Conservation (phyloP, 2,329 filamentous ascomycete species). For the Aspergillus oerlinghausenensis region DNA sequence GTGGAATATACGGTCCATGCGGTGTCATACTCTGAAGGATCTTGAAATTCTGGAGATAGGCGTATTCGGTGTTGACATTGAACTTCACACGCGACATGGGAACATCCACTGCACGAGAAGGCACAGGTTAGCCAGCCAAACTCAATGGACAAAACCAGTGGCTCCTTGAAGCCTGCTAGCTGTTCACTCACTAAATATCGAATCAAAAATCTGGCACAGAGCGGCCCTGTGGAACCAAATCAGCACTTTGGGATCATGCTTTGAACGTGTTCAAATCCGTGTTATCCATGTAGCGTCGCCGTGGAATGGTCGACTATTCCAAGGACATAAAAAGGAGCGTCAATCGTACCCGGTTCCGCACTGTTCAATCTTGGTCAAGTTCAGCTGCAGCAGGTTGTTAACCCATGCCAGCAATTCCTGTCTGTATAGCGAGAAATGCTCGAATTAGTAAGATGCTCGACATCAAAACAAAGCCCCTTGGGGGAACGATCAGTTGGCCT, state of each 20-base stretch:
- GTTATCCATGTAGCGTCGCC: not conserved
- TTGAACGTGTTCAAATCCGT: not conserved
- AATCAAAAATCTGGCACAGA: conserved; percentile 96
- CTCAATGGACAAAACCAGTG: not conserved
- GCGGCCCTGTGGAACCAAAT: conserved; percentile 62
- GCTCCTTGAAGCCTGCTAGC: not conserved
- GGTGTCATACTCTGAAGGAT: conserved; percentile 75
- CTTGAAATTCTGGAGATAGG: conserved; percentile 98
- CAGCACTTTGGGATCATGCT: conserved; percentile 4
- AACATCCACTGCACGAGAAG: conserved; percentile 60
- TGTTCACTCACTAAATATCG: conserved; percentile 69
- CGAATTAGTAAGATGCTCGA: conserved; percentile 11
- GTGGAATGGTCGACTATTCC: not conserved
- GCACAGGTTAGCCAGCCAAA: conserved; percentile 6
- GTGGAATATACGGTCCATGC: not conserved
- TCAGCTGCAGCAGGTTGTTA: conserved; percentile 95
- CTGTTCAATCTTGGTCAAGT: conserved; percentile 98
- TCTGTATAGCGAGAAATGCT: conserved; percentile 47
- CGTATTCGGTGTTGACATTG: conserved; percentile 95
- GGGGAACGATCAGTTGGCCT: conserved; percentile 7
- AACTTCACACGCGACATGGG: conserved; percentile 97
- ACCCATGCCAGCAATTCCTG: conserved; percentile 96
- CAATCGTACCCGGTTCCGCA: conserved; percentile 84
- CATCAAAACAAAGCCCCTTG: conserved; percentile 11
- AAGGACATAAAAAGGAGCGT: conserved; percentile 9